phyloP scores from a whole-genome alignment of 2,329 filamentous ascomycete species.

The Neofusicoccum sp. region DNA sequence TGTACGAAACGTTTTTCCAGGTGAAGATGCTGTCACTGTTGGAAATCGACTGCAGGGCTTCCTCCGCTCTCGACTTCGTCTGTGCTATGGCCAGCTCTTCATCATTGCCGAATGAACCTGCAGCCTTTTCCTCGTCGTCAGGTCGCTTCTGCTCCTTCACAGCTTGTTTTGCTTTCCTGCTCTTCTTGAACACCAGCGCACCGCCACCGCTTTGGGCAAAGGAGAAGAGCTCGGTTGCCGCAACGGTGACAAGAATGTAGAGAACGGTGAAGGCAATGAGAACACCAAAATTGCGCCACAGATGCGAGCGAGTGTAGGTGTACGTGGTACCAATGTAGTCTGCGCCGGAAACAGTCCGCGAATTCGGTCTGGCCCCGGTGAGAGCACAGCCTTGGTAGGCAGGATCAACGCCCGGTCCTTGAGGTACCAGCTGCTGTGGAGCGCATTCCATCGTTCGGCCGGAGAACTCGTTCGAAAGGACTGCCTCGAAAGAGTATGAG shows the following conservation, averaged over 20 bases:
- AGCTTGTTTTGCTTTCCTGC: constrained; percentile 57
- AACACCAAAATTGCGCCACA: constrained; percentile 75
- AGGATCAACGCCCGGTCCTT: constrained; percentile 55
- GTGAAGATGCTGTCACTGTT: constrained; percentile 39
- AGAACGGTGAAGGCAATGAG: constrained; percentile 72
- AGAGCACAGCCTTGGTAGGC: constrained; percentile 62
- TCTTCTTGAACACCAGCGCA: constrained; percentile 69
- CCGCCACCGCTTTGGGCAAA: constrained; percentile 64
- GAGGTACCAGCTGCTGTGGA: constrained; percentile 59
- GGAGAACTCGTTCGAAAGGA: constrained; percentile 65
- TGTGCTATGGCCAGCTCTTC: constrained; percentile 25
- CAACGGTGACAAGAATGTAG: constrained; percentile 69
- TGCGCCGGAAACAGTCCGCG: constrained; percentile 51
- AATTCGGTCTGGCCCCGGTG: constrained; percentile 55
- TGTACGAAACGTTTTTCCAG: constrained; percentile 56
- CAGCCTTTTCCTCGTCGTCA: constrained; percentile 59
- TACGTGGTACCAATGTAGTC: constrained; percentile 57
- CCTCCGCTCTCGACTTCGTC: constrained; percentile 26
- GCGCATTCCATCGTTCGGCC: constrained; percentile 58
- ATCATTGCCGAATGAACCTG: constrained; percentile 26
- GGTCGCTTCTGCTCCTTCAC: constrained; percentile 44
- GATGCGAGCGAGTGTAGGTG: constrained; percentile 55
- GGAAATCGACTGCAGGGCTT: constrained; percentile 35
- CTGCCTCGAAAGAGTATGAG: constrained; percentile 64
- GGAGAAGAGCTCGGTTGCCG: constrained; percentile 67